Evolutionary conservation across 176 grass and related monocot species (phyloP), one percentile per base, ranked within the genome.

Genomic region (Eleusine indica): DNA sequence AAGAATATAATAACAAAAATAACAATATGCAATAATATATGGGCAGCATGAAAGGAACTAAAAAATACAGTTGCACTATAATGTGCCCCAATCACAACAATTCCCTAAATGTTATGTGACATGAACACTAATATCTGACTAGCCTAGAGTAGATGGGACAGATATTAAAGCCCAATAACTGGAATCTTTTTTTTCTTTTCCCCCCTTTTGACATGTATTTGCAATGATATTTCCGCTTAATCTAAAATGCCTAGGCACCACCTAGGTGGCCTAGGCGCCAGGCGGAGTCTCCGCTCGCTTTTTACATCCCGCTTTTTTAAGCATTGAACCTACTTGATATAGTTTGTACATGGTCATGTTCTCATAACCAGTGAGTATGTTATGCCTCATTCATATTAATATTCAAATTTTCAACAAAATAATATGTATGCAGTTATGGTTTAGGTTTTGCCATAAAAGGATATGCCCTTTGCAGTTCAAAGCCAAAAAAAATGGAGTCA

Each of bases 11-110:
- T 5, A 67, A 75, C 3, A n/a, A 9, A 9, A 13, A 71, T 3
- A 62, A 10, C 44, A 39, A 69, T 35, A 69, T 37, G 14, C 64
- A 68, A 64, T 2, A 71, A 74, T 40, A 67, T 15, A 70, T 28
- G 25, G 40, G 21, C 40, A 75, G 74, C 44, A 51, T 68, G 69
- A 75, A 16, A 73, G 25, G 6, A 86, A 79, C 28, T 39, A 77
- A 13, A 78, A 0, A 53, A 10, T 63, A 56, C 28, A 28, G 28
- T 52, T 63, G 3, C 8, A 22, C 7, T 60, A 60, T 22, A 8
- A 60, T 60, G 21, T 60, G 21, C 57, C 7, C 2, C 21, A 22
- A 11, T 30, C 65, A 5, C 14, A 17, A 41, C 17, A 68, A 18
- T 18, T 41, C 7, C 66, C 29, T 38, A 37, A 67, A 68, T 41